Evolutionary conservation across 2,329 filamentous ascomycete genomes (phyloP).

Genomic region (Aspergillus spinulosporus): DNA sequence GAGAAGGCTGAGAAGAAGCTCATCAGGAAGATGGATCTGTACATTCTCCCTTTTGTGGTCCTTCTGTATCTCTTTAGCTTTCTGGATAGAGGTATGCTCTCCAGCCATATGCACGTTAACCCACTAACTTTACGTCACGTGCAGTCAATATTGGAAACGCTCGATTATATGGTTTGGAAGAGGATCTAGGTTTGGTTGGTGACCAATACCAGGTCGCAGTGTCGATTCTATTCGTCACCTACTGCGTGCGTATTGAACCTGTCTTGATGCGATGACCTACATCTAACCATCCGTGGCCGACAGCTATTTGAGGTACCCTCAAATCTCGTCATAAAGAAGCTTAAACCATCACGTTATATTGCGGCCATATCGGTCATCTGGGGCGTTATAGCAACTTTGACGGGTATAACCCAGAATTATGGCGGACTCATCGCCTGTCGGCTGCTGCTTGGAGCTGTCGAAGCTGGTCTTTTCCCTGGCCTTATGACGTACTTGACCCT

Average conservation of each 20-base stretch:
- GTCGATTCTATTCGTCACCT: slow-evolving; percentile 68
- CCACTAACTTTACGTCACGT: slow-evolving; percentile 19
- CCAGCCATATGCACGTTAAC: background rate
- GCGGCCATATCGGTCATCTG: slow-evolving; percentile 62
- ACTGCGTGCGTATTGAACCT: slow-evolving; percentile 42
- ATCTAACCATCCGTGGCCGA: slow-evolving; percentile 13
- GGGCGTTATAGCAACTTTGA: slow-evolving; percentile 49
- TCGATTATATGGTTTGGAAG: slow-evolving; percentile 62
- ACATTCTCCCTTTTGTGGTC: slow-evolving; percentile 45
- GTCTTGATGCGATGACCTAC: background rate
- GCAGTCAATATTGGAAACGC: slow-evolving; percentile 72
- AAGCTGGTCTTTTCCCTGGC: slow-evolving; percentile 70
- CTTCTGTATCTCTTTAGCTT: slow-evolving; percentile 70
- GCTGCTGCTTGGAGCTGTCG: slow-evolving; percentile 62
- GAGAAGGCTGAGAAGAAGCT: slow-evolving; percentile 31
- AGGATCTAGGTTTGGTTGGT: slow-evolving; percentile 61
- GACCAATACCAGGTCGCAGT: slow-evolving; percentile 70
- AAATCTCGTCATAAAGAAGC: slow-evolving; percentile 64
- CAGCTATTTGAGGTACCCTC: slow-evolving; percentile 63
- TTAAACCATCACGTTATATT: slow-evolving; percentile 62
- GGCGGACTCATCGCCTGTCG: slow-evolving; percentile 67
- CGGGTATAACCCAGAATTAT: slow-evolving; percentile 67
- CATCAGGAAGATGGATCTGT: slow-evolving; percentile 43
- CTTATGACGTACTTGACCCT: slow-evolving; percentile 69
- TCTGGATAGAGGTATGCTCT: slow-evolving; percentile 58